phyloP scores from a whole-genome alignment of 306 rosid species.

The Sesbania bispinosa region DNA sequence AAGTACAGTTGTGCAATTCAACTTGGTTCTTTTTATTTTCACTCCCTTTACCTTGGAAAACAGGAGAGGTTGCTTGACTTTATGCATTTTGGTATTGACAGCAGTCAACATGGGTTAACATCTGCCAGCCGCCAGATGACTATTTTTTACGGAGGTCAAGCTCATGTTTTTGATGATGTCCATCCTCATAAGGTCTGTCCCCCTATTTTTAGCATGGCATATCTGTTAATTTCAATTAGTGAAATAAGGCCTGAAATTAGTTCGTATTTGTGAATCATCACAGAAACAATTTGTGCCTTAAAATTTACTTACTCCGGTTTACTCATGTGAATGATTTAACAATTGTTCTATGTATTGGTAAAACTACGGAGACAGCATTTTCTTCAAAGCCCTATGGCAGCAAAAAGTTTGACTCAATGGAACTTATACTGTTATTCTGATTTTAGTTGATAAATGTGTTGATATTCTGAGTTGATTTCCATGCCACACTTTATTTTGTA shows the following conservation, averaged over 20 bases:
- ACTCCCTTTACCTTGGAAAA: background rate
- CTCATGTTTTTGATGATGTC: slow-evolving; percentile 96
- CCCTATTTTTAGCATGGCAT: slow-evolving; percentile 13
- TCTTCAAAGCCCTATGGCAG: background rate
- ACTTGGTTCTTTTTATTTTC: background rate
- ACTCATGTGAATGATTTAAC: background rate
- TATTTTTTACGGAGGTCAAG: slow-evolving; percentile 96
- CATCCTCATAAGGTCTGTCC: slow-evolving; percentile 89
- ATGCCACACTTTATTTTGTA: background rate
- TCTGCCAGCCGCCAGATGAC: slow-evolving; percentile 90
- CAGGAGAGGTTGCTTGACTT: slow-evolving; percentile 28
- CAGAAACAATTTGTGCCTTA: background rate
- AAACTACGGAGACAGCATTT: background rate
- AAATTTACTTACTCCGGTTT: background rate
- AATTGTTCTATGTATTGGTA: background rate
- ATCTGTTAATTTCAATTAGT: background rate
- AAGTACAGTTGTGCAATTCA: background rate
- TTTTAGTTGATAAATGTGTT: background rate
- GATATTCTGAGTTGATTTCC: slow-evolving; percentile 12
- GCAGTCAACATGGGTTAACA: slow-evolving; percentile 66
- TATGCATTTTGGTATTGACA: slow-evolving; percentile 28
- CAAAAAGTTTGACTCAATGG: background rate
- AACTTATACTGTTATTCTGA: background rate
- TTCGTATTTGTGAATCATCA: slow-evolving; percentile 7
- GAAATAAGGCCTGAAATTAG: background rate